Base-by-base conservation (phyloP, 2,329 filamentous ascomycete species). In the Dactylellina parvicollis region DNA sequence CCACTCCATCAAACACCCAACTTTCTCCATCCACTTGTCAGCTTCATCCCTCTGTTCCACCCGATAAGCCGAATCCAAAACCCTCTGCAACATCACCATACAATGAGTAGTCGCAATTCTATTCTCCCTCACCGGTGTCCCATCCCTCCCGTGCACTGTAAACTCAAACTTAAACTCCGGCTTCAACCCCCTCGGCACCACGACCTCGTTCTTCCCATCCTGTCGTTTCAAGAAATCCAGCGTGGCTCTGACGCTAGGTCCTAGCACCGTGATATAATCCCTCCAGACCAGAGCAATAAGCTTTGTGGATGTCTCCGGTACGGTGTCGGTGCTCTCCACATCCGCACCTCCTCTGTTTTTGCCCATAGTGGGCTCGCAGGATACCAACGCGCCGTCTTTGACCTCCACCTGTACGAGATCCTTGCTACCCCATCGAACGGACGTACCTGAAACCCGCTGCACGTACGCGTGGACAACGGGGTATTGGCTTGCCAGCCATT, bases 61-160 rank as follows among this genome's bases (percentile, higher is more conserved):
- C 10, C 30, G 40, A 50, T 73, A 73, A 32, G 30, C 47, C 10
- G 52, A 42, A 55, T 66, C 69, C 30, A 73, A 32, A 36, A 73
- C 61, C 38, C 69, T 73, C 30, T 73, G 69, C 18, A 73, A 20
- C 54, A 61, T 66, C 50, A 52, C 66, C 18, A 66, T 38, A 44
- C 60, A 66, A 20, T 73, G 69, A 3, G 69, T 66, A 18, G 60
- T 61, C 4, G 61, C 60, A 2, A 60, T 44, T 32, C 16, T 72
- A 10, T 47, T 65, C 52, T 72, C 67, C 49, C 14, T 60, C 26
- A 71, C 12, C 2, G 32, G 26, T 10, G 18, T 47, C 16, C 18
- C 59, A n/a, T 61, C 46, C 16, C 47, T 59, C 7, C 36, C 54
- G 10, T 73, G 69, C 16, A 73, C 20, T 9, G 46, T 61, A 32